Percentiles rank a stretch among this genome's conserved stretches.
Evolutionary conservation across 768 basidiomycete species (phyloP).

Genomic region (Kwoniella dejecticola): DNA sequence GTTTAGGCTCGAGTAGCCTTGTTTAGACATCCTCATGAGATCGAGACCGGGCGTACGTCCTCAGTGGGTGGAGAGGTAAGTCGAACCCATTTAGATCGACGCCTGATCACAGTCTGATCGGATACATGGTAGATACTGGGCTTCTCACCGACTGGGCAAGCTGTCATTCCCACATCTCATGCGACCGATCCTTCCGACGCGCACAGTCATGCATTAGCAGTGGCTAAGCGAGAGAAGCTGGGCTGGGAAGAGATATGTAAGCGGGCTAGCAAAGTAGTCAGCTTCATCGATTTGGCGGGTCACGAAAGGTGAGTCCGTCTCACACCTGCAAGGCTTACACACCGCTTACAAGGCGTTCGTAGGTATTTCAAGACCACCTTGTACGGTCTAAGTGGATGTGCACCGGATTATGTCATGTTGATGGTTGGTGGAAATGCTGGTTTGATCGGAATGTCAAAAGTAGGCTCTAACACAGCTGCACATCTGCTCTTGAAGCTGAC

Average conservation of each 20-base stretch:
- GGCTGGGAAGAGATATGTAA: constrained; percentile 94
- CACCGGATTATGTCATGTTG: constrained; percentile 78
- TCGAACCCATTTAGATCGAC: neutral
- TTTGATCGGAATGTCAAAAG: constrained; percentile 57
- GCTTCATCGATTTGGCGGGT: constrained; percentile 94
- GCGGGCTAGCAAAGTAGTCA: constrained; percentile 85
- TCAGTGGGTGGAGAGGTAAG: constrained; percentile 95
- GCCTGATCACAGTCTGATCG: no score
- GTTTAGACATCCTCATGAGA: constrained; percentile 95
- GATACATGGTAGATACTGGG: constrained; percentile 94
- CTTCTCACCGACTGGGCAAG: constrained; percentile 72
- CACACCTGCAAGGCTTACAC: neutral
- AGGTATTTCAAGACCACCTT: constrained; percentile 71
- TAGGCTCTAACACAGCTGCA: neutral
- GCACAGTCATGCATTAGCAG: constrained; percentile 57
- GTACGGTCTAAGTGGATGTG: constrained; percentile 90
- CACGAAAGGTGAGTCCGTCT: constrained; percentile 80
- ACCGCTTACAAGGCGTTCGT: no score
- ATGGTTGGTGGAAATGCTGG: constrained; percentile 93
- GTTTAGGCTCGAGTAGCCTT: constrained; percentile 73
- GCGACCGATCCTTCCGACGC: constrained; percentile 40
- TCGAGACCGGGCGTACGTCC: constrained; percentile 92
- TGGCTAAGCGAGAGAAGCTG: constrained; percentile 70
- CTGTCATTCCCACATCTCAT: constrained; percentile 70
- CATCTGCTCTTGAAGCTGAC: no score